phyloP scores from a whole-genome alignment of 495 filamentous ascomycete species.

The Penicillium pulvis region DNA sequence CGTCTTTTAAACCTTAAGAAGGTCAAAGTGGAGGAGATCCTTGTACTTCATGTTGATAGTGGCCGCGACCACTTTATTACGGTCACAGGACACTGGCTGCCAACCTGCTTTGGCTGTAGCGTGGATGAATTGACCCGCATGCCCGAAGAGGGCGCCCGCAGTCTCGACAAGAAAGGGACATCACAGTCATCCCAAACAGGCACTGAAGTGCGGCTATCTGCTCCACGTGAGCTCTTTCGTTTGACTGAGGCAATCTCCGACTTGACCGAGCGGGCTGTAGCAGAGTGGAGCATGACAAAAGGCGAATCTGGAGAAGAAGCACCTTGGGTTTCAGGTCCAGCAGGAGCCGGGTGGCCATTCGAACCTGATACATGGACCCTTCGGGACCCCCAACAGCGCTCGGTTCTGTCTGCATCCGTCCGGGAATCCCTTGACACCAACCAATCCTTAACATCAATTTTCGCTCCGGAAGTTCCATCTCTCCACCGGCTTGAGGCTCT shows the following conservation, averaged over 20 bases:
- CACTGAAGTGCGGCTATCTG: constrained; percentile 62
- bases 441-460: constrained; percentile 53
- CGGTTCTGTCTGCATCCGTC: constrained; percentile 41
- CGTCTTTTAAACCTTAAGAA: constrained; percentile 70
- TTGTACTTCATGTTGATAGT: constrained; percentile 82
- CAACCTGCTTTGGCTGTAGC: constrained; percentile 79
- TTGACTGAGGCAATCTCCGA: constrained; percentile 82
- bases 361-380: constrained; percentile 52
- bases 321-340: constrained; percentile 59
- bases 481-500: constrained; percentile 70
- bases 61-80: constrained; percentile 93
- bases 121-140: constrained; percentile 82
- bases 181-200: constrained; percentile 36
- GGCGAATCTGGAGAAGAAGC: constrained; percentile 44
- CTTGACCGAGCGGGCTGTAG: constrained; percentile 70
- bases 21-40: constrained; percentile 73
- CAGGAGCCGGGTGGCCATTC: constrained; percentile 75
- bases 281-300: constrained; percentile 81
- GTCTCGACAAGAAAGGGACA: constrained; percentile 37
- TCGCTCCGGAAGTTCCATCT: constrained; percentile 59
- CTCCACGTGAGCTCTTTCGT: constrained; percentile 82
- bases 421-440: constrained; percentile 73
- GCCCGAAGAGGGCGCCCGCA: constrained; percentile 71
- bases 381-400: constrained; percentile 34
- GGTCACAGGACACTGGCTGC: constrained; percentile 73